A percentile compares a stretch with the other conserved stretches of the same genome.
phyloP scores from a whole-genome alignment of 1,284 basidiomycete genomes.

The Puccinia triticina region DNA sequence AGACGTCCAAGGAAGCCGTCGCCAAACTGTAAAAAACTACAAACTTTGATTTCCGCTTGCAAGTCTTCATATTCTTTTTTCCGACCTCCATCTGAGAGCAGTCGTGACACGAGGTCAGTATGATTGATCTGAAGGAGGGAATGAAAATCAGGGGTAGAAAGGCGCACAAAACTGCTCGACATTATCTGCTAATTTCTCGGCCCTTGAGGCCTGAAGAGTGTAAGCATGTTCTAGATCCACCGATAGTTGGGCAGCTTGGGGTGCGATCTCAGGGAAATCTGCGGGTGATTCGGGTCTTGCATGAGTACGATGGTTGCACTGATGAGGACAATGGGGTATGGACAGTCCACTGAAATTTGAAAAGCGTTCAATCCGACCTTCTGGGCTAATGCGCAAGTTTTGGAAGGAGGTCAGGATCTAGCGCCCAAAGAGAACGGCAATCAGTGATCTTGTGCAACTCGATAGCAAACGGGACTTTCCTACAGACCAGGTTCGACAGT shows the following conservation, averaged over 20 bases:
- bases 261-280: constrained; percentile 35
- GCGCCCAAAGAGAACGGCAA: not conserved
- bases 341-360: not conserved
- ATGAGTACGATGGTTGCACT: not conserved
- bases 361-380: constrained; percentile 14
- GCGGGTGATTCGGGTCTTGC: not conserved
- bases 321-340: not conserved
- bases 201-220: not conserved
- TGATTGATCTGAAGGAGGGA: not conserved
- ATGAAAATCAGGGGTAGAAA: not conserved
- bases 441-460: not conserved
- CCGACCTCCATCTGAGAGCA: constrained; percentile 24
- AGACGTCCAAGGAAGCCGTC: not conserved
- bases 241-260: constrained; percentile 43
- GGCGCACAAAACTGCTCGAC: constrained; percentile 30
- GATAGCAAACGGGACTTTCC: not conserved
- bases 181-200: constrained; percentile 10
- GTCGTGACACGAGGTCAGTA: not conserved
- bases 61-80: constrained; percentile 41
- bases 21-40: not conserved
- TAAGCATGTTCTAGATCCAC: constrained; percentile 30
- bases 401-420: constrained; percentile 31
- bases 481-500: constrained; percentile 18
- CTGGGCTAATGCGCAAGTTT: constrained; percentile 22
- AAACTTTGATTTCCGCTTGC: constrained; percentile 33